phyloP scores from a whole-genome alignment of 495 filamentous ascomycete genomes.

The Neurospora sp. region DNA sequence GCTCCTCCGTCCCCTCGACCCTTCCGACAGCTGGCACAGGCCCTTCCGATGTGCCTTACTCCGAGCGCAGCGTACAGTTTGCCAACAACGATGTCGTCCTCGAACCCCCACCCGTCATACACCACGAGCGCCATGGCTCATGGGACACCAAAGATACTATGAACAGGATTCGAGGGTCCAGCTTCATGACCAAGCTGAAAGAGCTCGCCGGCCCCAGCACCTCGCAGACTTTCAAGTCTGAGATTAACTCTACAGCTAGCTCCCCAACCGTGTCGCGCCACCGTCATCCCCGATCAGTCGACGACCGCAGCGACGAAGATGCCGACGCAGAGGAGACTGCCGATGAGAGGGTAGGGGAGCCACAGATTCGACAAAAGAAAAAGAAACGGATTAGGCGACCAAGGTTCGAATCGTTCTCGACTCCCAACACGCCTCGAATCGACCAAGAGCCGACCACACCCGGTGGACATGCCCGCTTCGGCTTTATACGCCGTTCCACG shows the following conservation, averaged over 20 bases:
- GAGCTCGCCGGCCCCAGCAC: slow-evolving; percentile 41
- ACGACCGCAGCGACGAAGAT: slow-evolving; percentile 58
- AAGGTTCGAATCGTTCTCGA: slow-evolving; percentile 35
- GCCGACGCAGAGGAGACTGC: slow-evolving; percentile 69
- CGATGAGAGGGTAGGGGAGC: slow-evolving; percentile 33
- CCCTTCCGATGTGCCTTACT: slow-evolving; percentile 11
- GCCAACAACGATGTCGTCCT: slow-evolving; percentile 37
- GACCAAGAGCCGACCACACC: slow-evolving; percentile 21
- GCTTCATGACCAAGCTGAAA: slow-evolving; percentile 61
- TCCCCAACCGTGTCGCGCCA: slow-evolving; percentile 39
- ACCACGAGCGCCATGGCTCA: slow-evolving; percentile 46
- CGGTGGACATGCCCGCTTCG: slow-evolving; percentile 20
- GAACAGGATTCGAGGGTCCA: slow-evolving; percentile 45
- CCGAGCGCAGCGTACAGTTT: slow-evolving; percentile 52
- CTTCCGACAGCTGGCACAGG: background rate
- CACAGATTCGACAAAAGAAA: slow-evolving; percentile 30
- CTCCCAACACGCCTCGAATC: slow-evolving; percentile 26
- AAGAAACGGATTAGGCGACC: slow-evolving; percentile 45
- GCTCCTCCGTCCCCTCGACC: background rate
- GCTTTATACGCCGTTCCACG: slow-evolving; percentile 58
- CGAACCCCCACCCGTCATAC: slow-evolving; percentile 26
- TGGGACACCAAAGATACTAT: slow-evolving; percentile 46
- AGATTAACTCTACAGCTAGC: slow-evolving; percentile 27
- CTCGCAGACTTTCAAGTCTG: slow-evolving; percentile 35
- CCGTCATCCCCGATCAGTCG: slow-evolving; percentile 37